phyloP scores from a whole-genome alignment of 257 asterid species.

The Parsonsia alboflavescens region DNA sequence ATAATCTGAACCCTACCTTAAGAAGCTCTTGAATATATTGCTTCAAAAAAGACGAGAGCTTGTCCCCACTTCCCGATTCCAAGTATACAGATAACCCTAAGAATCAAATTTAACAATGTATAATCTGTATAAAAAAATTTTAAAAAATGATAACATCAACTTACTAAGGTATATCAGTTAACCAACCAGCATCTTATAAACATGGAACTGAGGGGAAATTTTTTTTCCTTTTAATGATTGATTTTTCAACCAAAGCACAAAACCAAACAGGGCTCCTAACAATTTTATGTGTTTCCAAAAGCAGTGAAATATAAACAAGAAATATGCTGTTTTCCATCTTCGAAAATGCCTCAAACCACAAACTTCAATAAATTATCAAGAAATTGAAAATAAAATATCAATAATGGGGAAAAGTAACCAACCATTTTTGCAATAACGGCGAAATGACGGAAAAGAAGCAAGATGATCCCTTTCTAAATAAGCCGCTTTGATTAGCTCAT shows the following conservation, averaged over 20 bases:
- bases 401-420: conserved; percentile 2
- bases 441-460: conserved; percentile 45
- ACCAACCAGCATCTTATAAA: background rate
- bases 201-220: background rate
- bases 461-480: conserved; percentile 50
- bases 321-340: background rate
- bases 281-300: background rate
- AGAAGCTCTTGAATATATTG: conserved; percentile 61
- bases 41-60: conserved; percentile 53
- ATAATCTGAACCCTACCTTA: conserved; percentile 41
- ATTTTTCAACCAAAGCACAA: background rate
- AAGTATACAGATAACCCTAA: conserved; percentile 52
- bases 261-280: background rate
- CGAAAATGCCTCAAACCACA: background rate
- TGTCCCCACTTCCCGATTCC: conserved; percentile 64
- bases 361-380: background rate
- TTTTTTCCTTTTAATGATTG: too few species aligned
- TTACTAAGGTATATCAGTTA: background rate
- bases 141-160: background rate
- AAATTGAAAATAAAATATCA: background rate
- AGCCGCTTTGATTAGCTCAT: conserved; percentile 46
- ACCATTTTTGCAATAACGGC: conserved; percentile 54
- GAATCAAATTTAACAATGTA: conserved; percentile 15
- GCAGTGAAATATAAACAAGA: background rate
- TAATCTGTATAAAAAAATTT: background rate